phyloP scores from a whole-genome alignment of 441 rosid species.

The Pelargonium exstipulatum region DNA sequence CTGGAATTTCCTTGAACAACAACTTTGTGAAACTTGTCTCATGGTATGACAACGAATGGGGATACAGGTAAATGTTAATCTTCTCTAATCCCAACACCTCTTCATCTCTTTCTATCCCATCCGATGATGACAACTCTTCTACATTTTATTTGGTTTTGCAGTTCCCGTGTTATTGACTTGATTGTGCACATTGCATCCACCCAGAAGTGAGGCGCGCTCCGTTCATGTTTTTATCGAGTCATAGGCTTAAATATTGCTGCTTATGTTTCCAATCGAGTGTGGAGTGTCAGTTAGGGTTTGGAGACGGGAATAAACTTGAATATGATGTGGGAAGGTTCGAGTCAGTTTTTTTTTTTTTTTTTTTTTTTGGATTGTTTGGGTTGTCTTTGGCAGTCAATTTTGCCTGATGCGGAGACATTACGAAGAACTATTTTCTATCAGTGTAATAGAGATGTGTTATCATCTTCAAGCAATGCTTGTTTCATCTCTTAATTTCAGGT shows the following conservation, averaged over 20 bases:
- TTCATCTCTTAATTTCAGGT: too few relatives aligned
- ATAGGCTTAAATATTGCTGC: background rate
- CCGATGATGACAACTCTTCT: background rate
- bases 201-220: conserved; percentile 18
- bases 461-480: too few relatives aligned
- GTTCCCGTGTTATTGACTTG: conserved; percentile 67
- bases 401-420: too few relatives aligned
- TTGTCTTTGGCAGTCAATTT: too few relatives aligned
- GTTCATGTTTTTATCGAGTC: background rate
- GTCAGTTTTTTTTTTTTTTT: background rate
- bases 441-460: too few relatives aligned
- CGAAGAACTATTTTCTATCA: too few relatives aligned
- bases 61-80: conserved; percentile 53
- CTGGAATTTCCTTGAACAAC: conserved; percentile 62
- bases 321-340: background rate
- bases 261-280: too few relatives aligned
- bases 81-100: background rate
- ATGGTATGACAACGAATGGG: conserved; percentile 92
- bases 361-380: background rate
- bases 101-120: background rate
- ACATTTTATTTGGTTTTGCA: conserved; percentile 24
- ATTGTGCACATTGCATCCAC: conserved; percentile 53
- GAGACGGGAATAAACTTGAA: background rate
- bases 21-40: conserved; percentile 63
- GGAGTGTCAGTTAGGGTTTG: background rate